Conservation (phyloP, 371 early-diverging fungal genomes). For the Haplosporangium sp. region DNA sequence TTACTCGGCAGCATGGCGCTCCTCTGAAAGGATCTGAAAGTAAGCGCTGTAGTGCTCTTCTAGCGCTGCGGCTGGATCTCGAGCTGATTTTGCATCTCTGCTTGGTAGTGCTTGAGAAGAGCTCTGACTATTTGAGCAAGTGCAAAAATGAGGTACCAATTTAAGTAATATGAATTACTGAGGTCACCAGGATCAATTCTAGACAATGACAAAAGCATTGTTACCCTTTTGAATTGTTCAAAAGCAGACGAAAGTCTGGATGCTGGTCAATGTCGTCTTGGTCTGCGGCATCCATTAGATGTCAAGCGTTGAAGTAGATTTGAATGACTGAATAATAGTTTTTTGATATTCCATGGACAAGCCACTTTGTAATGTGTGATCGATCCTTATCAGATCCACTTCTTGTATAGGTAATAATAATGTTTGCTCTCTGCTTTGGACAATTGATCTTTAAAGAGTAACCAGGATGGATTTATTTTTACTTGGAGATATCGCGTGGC, state of each 20-base stretch:
- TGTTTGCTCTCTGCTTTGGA: too few relatives aligned
- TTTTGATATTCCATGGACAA: background rate
- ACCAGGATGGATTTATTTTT: too few relatives aligned
- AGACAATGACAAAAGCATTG: too few relatives aligned
- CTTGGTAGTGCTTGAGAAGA: constrained; percentile 30
- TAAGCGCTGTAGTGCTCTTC: constrained; percentile 46
- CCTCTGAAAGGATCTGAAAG: constrained; percentile 39
- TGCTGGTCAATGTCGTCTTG: constrained; percentile 52
- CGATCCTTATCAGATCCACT: too few relatives aligned
- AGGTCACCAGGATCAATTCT: too few relatives aligned
- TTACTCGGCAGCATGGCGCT: constrained; percentile 48
- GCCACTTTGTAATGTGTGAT: background rate
- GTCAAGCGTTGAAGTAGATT: background rate
- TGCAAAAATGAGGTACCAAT: background rate
- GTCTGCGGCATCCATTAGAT: constrained; percentile 34
- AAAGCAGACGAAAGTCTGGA: constrained; percentile 49
- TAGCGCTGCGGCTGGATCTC: constrained; percentile 19
- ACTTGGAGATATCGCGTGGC: too few relatives aligned
- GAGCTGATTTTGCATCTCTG: constrained; percentile 30
- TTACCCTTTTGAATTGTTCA: constrained; percentile 35
- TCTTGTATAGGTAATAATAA: background rate
- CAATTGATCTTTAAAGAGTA: too few relatives aligned
- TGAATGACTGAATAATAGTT: background rate
- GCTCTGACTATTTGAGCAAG: background rate
- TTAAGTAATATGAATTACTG: background rate